Base-by-base conservation (phyloP, 1,284 basidiomycete species). In the Ceratobasidium theobromae region DNA sequence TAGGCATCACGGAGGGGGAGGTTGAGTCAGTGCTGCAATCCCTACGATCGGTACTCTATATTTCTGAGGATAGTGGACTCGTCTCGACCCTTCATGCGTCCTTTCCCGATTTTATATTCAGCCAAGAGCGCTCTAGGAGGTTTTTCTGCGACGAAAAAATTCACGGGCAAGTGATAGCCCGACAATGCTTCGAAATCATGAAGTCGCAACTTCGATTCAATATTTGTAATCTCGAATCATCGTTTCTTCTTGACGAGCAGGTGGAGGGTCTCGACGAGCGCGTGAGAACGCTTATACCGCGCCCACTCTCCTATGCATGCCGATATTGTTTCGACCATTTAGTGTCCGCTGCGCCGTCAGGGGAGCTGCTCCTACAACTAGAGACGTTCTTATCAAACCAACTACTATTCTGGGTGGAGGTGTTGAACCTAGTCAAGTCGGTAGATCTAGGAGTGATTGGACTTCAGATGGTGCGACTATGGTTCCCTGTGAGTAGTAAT, bases 321-420 rank as follows among this genome's bases (percentile, higher is more conserved):
- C 53, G 38, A n/a, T 52, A 55, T 18, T 67, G 65, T 53, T 41
- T 3, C 5, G 38, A 35, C 21, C 65, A 67, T 21, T 1, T 52
- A 12, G 18, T 25, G 6, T 14, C 8, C 5, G n/a, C 25, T 52
- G 14, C 9, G 33, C 11, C 4, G 32, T 25, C 38, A 14, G 46
- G 9, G 2, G 23, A 27, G 3, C 9, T 38, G 16, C 5, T 12
- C 2, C 6, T 4, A 12, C 6, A 28, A 4, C 33, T 62, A 4
- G 33, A 40, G 1, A 33, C 38, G 3, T 65, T 68, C 45, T 52
- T 62, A 23, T 41, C 25, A 3, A 21, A 38, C 11, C 41, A 28
- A 14, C 32, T 68, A 12, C 30, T 68, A 8, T 46, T 43, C 28
- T 68, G 67, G 67, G 28, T 68, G 14, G 67, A 68, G 40, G 45